Base-by-base conservation (phyloP, 345 rosid genomes). In the Rhodomyrtus tomentosa region DNA sequence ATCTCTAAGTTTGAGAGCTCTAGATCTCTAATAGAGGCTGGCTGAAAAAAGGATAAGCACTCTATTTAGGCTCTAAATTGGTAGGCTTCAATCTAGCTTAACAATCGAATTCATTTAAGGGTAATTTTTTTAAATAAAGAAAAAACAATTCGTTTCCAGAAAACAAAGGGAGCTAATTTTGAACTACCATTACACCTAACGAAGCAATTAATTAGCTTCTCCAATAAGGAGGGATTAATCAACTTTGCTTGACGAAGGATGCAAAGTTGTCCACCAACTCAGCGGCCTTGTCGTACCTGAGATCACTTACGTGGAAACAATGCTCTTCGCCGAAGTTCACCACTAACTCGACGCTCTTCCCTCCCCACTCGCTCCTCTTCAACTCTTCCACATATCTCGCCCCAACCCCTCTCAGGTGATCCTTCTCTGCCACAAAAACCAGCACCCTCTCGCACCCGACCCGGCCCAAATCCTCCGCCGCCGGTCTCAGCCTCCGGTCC, bases 401-500 rank as follows among this genome's bases (percentile, higher is more conserved):
- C 3, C 90, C 88, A 2, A 73, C 85, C 2, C 6, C 68, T 3
- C 58, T 84, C 62, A 90, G 68, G 72, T 85, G 86, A 50, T 92
- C 95, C 38, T 86, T 84, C 84, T 82, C 92, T 2, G 88, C 90
- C 59, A 92, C 88, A 45, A 89, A 88, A 12, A 88, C 83, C 86
- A 91, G 52, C 55, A 89, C 86, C 73, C 86, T 85, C 87, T 85
- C 86, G 7, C 89, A 89, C 45, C 88, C 88, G 7, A 92, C 82
- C 87, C 56, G 84, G 2, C 49, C 84, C 59, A 89, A 50, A 83
- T 91, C 92, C 82, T 73, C 87, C 15, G 59, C 82, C 0, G 82
- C 58, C 38, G 89, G 92, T 50, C 89, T 92, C 89, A 91, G 51
- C 88, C 88, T 85, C 2, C 88, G 91, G 85, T 92, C 92, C 74